phyloP scores from a whole-genome alignment of 768 basidiomycete genomes.

The Lentinula sp. region DNA sequence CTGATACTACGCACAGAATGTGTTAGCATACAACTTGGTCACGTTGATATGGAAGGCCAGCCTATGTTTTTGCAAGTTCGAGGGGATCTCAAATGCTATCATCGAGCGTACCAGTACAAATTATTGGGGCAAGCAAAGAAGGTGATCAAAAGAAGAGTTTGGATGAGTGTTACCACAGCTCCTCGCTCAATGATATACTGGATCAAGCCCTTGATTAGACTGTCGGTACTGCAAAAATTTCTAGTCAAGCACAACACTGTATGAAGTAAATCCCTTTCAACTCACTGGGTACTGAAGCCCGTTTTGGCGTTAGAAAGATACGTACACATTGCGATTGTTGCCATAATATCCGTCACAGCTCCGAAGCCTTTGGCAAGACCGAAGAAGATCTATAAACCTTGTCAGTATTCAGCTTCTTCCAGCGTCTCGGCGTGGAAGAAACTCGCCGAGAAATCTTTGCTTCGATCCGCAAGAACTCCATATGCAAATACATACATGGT shows the following conservation, averaged over 20 bases:
- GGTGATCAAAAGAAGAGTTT: slow-evolving; percentile 31
- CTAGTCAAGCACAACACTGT: not conserved
- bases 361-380: slow-evolving; percentile 40
- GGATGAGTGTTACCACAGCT: slow-evolving; percentile 36
- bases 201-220: slow-evolving; percentile 32
- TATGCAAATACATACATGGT: slow-evolving; percentile 28
- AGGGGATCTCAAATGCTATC: not conserved
- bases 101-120: slow-evolving; percentile 28
- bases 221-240: slow-evolving; percentile 26
- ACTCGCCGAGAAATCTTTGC: slow-evolving; percentile 23
- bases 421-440: too few relatives aligned
- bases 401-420: not conserved
- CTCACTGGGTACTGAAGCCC: slow-evolving; percentile 28
- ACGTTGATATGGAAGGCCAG: slow-evolving; percentile 42
- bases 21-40: slow-evolving; percentile 43
- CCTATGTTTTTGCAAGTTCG: slow-evolving; percentile 19
- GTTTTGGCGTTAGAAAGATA: slow-evolving; percentile 30
- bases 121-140: slow-evolving; percentile 31
- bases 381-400: slow-evolving; percentile 28
- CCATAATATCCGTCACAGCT: slow-evolving; percentile 35
- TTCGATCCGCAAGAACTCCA: slow-evolving; percentile 24
- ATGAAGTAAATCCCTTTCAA: not conserved
- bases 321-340: slow-evolving; percentile 38
- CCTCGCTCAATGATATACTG: slow-evolving; percentile 37
- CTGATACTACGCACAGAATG: slow-evolving; percentile 33